Base-by-base conservation (phyloP, 495 filamentous ascomycete species). In the Pseudomonodictys pantanalensis region DNA sequence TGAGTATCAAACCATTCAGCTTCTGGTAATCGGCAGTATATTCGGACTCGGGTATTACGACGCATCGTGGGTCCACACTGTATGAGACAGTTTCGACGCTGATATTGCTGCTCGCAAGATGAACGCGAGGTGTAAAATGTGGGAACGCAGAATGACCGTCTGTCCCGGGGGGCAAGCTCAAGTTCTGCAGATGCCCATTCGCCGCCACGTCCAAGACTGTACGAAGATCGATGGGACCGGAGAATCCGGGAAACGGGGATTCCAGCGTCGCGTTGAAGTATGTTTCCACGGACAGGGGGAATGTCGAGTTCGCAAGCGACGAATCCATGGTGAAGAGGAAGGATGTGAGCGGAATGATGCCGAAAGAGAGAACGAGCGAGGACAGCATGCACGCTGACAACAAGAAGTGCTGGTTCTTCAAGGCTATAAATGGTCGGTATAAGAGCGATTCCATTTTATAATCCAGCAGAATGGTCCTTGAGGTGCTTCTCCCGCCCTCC, bases 311-410 rank as follows among this genome's bases (percentile, higher is more conserved):
- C 8, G 22, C 4, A 10, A 48, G 45, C 11, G 45, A 3, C 4
- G 22, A 9, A 26, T 48, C 45, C 45, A 48, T 48, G 5, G 7
- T 48, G 22, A 48, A 48, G 18, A 48, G 24, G 22, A 48, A 48
- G 3, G 45, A 48, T 23, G 45, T 48, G 5, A 48, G 45, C 17
- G 45, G 45, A 24, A 48, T 17, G 4, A 48, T 48, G 18, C 11
- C 45, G 17, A 48, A 48, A 4, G 45, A 48, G 12, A 48, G 17
- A 4, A 48, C 45, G 5, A 48, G 45, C 17, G 45, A 48, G 17
- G 45, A 23, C 9, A 48, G 45, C 22, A 48, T 22, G 17, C 18
- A 48, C 4, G 45, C 45, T 7, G 45, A 22, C 45, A 25, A 23
- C 10, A 48, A 3, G 23, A 23, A 48, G 17, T 48, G 45, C 24